Percentiles rank a stretch among this genome's conserved stretches.
These are phyloP conservation scores for Arthrocladium fulminans DNA, from an alignment of 2,329 filamentous ascomycete species.

Conservation along the genomic window DNA sequence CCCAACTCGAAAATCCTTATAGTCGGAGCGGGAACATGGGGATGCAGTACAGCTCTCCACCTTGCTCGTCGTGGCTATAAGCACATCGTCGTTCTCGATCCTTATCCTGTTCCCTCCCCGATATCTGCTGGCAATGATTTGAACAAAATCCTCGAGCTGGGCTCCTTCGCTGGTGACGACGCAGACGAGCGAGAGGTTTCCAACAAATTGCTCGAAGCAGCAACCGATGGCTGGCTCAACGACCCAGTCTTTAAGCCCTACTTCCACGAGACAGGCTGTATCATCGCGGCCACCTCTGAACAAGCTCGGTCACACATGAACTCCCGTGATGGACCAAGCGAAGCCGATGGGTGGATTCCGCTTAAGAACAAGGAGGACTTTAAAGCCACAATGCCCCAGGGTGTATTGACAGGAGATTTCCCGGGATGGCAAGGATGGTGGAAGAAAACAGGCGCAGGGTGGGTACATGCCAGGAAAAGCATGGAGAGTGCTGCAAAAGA, in stretches of 20 bases:
- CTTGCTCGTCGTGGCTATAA: conserved; percentile 37
- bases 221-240: conserved; percentile 34
- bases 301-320: conserved; percentile 32
- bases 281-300: conserved; percentile 35
- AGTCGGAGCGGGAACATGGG: conserved; percentile 42
- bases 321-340: conserved; percentile 28
- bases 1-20: conserved; percentile 33
- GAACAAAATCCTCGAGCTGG: conserved; percentile 37
- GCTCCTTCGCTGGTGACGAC: conserved; percentile 10
- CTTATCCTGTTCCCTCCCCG: conserved; percentile 38
- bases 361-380: conserved; percentile 41
- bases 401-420: conserved; percentile 39
- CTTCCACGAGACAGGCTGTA: conserved; percentile 38
- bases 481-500: conserved; percentile 39
- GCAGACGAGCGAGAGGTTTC: conserved; percentile 11
- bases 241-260: conserved; percentile 38
- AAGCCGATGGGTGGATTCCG: conserved; percentile 26
- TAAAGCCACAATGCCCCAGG: conserved; percentile 42
- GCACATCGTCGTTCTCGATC: conserved; percentile 39
- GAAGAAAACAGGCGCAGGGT: conserved; percentile 40
- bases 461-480: conserved; percentile 46
- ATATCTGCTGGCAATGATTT: conserved; percentile 41
- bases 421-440: conserved; percentile 37
- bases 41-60: conserved; percentile 40
- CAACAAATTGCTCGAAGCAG: conserved; percentile 22